Conservation (phyloP, 192 early-diverging fungal species). For the Coemansia sp. region DNA sequence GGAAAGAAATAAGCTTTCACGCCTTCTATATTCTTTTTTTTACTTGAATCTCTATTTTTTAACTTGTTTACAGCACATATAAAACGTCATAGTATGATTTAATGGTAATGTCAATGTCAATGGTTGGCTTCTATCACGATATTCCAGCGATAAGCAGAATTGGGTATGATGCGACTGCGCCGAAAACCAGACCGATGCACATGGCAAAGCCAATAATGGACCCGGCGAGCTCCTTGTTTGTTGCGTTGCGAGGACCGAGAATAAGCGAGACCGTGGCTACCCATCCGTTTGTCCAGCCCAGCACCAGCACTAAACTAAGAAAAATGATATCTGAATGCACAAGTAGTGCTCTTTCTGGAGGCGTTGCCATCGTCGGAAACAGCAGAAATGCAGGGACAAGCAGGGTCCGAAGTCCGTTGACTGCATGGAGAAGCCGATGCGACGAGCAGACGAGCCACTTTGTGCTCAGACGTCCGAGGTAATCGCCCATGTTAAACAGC, state of each 20-base stretch:
- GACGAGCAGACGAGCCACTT: conserved; percentile 37
- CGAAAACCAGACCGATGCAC: conserved; percentile 64
- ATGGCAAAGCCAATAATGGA: conserved; percentile 72
- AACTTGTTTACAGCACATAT: neutral
- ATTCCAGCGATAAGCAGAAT: conserved; percentile 39
- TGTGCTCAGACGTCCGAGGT: conserved; percentile 61
- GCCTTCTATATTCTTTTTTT: neutral
- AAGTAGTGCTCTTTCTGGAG: conserved; percentile 10
- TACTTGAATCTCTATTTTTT: neutral
- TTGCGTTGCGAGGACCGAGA: conserved; percentile 46
- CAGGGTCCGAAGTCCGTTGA: conserved; percentile 37
- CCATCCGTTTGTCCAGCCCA: conserved; percentile 70
- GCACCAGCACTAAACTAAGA: conserved; percentile 55
- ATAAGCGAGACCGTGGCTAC: conserved; percentile 66
- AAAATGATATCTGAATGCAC: conserved; percentile 48
- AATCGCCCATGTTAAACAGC: conserved; percentile 73
- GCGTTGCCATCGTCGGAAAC: conserved; percentile 35
- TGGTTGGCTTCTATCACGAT: conserved; percentile 15
- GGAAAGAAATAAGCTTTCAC: conserved; percentile 14
- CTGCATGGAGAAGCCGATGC: conserved; percentile 37
- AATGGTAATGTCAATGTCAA: neutral
- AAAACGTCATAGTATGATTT: neutral
- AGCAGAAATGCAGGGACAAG: conserved; percentile 58
- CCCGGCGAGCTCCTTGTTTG: conserved; percentile 63
- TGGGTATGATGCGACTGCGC: conserved; percentile 58